Percentiles rank a stretch among this genome's conserved stretches.
Conservation (phyloP, 352 stramenopile genomes). For the Plasmopara muralis region DNA sequence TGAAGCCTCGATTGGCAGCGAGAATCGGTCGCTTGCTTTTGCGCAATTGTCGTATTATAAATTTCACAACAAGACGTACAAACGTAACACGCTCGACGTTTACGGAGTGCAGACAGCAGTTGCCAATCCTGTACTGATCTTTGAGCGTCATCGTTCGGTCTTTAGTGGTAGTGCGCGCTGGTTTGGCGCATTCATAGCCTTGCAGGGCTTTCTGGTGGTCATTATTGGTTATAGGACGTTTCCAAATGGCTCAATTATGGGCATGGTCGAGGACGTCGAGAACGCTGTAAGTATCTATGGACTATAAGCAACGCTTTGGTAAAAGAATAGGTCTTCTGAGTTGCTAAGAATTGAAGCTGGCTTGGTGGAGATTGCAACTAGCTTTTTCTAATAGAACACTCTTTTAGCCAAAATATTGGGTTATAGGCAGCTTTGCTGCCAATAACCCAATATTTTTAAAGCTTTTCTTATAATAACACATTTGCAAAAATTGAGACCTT, state of each 20-base stretch:
- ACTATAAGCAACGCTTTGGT: not conserved
- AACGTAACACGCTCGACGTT: conserved; percentile 53
- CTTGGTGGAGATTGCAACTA: conserved; percentile 43
- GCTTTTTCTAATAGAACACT: conserved; percentile 62
- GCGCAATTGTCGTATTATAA: conserved; percentile 28
- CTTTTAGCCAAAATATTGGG: no score
- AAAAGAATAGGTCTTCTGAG: conserved; percentile 44
- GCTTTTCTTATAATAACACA: conserved; percentile 14
- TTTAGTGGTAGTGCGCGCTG: conserved; percentile 75
- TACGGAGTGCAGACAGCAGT: conserved; percentile 32
- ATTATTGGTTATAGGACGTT: conserved; percentile 90
- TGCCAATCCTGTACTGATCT: conserved; percentile 78
- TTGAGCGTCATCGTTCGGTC: conserved; percentile 78
- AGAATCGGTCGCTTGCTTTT: conserved; percentile 43
- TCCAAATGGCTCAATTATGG: conserved; percentile 66
- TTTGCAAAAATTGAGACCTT: conserved; percentile 7
- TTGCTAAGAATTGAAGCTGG: conserved; percentile 32
- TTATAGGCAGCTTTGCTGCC: no score
- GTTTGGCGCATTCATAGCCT: conserved; percentile 53
- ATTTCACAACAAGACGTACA: conserved; percentile 39
- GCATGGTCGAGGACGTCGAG: conserved; percentile 88
- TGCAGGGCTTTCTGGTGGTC: conserved; percentile 66
- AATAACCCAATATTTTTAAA: no score
- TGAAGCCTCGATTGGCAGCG: conserved; percentile 41
- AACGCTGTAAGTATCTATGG: conserved; percentile 32